Percentiles rank a stretch among this genome's conserved stretches.
Evolutionary conservation across 768 basidiomycete species (phyloP).

Genomic region (Sarcodon sp.): DNA sequence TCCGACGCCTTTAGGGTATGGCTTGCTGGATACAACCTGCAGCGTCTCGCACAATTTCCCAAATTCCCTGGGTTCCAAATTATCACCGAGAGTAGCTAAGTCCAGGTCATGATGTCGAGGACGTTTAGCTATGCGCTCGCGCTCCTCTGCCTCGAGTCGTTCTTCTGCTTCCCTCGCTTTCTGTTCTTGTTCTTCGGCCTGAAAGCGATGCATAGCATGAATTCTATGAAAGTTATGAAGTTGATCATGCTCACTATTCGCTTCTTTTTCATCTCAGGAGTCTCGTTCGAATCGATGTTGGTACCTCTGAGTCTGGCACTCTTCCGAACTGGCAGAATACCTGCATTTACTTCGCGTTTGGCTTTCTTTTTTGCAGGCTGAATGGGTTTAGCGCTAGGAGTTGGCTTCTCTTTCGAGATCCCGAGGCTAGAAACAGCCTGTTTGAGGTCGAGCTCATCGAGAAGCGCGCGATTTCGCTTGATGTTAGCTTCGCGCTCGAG

Average conservation of each 20-base stretch:
- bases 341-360: constrained; percentile 33
- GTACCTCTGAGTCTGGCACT: constrained; percentile 47
- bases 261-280: constrained; percentile 44
- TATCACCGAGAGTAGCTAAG: constrained; percentile 41
- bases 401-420: constrained; percentile 26
- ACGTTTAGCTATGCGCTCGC: constrained; percentile 44
- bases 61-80: constrained; percentile 31
- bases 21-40: constrained; percentile 2
- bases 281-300: constrained; percentile 48
- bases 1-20: constrained; percentile 26
- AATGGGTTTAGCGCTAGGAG: constrained; percentile 36
- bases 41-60: not conserved
- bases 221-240: not conserved
- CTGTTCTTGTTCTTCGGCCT: constrained; percentile 29
- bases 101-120: constrained; percentile 60
- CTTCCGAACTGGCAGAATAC: constrained; percentile 43
- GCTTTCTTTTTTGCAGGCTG: constrained; percentile 35
- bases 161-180: constrained; percentile 49
- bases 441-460: constrained; percentile 59
- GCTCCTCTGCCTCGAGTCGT: constrained; percentile 47
- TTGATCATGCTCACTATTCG: constrained; percentile 43
- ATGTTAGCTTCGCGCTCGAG: constrained; percentile 72
- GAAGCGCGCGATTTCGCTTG: constrained; percentile 62
- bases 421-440: constrained; percentile 38
- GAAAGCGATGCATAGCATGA: not conserved